These are phyloP conservation scores for Heimioporus sp. DNA, from an alignment of 768 basidiomycete genomes.

Conservation along the genomic window DNA sequence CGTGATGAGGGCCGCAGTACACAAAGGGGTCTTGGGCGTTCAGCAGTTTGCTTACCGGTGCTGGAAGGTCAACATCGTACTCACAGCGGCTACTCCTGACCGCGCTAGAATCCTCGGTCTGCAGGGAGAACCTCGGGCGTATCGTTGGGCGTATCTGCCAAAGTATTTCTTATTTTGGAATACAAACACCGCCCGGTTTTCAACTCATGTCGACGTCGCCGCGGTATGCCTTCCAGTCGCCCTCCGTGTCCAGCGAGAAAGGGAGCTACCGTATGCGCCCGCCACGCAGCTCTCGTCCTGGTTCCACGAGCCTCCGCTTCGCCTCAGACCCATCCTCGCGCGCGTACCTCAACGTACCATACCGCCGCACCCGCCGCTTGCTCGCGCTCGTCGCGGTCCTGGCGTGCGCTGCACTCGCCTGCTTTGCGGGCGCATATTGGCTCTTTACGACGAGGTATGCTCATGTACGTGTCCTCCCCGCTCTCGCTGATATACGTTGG, in stretches of 20 bases:
- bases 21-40: no score
- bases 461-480: slow-evolving; percentile 17
- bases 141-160: no score
- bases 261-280: slow-evolving; percentile 65
- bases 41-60: no score
- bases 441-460: slow-evolving; percentile 63
- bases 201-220: background rate
- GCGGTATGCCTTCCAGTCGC: slow-evolving; percentile 41
- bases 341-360: slow-evolving; percentile 9
- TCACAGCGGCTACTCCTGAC: no score
- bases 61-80: no score
- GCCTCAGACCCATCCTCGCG: slow-evolving; percentile 8
- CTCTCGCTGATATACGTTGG: slow-evolving; percentile 17
- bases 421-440: slow-evolving; percentile 63
- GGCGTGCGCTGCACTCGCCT: slow-evolving; percentile 45
- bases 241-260: slow-evolving; percentile 64
- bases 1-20: no score
- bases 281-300: slow-evolving; percentile 28
- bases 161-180: no score
- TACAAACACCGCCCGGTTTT: no score
- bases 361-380: slow-evolving; percentile 33
- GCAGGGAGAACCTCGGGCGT: no score
- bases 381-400: slow-evolving; percentile 47
- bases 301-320: slow-evolving; percentile 17
- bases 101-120: no score